Conservation (phyloP, 2,329 filamentous ascomycete genomes). For the Lecanicillium sp. region DNA sequence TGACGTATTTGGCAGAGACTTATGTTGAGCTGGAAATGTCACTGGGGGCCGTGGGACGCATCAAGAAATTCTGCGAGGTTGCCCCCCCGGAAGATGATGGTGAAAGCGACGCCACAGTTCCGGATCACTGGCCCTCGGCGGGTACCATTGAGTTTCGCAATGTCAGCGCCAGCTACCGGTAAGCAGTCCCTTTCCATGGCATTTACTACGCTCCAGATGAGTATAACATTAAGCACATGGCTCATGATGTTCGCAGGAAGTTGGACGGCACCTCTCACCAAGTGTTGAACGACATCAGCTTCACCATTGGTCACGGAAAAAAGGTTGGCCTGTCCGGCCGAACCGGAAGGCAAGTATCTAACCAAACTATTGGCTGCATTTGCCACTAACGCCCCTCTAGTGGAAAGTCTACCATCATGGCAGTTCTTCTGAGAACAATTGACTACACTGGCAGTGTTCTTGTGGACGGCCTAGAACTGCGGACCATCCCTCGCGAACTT, state of each 20-base stretch:
- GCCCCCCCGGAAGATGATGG: neutral
- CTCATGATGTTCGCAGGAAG: too few species aligned
- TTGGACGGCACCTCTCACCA: slow-evolving; percentile 2
- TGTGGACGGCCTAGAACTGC: slow-evolving; percentile 7
- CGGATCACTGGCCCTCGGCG: neutral
- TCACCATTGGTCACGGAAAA: slow-evolving; percentile 18
- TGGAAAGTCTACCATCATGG: slow-evolving; percentile 4
- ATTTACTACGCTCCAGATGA: too few species aligned
- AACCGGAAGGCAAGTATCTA: slow-evolving; percentile 20
- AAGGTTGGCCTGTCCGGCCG: slow-evolving; percentile 27
- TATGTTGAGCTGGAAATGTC: too few species aligned
- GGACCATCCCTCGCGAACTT: slow-evolving; percentile 2
- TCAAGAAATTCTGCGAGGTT: too few species aligned
- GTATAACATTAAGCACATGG: too few species aligned
- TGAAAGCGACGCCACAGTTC: neutral
- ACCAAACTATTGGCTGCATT: too few species aligned
- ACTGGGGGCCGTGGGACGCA: too few species aligned
- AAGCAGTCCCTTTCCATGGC: too few species aligned
- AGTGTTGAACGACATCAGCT: slow-evolving; percentile 15
- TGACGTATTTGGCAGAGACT: neutral
- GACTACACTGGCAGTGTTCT: slow-evolving; percentile 6
- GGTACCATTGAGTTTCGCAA: neutral
- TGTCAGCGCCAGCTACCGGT: slow-evolving; percentile 4
- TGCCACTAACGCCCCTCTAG: slow-evolving; percentile 12
- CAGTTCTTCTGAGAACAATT: neutral